Evolutionary conservation across 768 basidiomycete genomes (phyloP), one percentile per base, ranked within the genome.

Genomic region (Auricularia cornea): DNA sequence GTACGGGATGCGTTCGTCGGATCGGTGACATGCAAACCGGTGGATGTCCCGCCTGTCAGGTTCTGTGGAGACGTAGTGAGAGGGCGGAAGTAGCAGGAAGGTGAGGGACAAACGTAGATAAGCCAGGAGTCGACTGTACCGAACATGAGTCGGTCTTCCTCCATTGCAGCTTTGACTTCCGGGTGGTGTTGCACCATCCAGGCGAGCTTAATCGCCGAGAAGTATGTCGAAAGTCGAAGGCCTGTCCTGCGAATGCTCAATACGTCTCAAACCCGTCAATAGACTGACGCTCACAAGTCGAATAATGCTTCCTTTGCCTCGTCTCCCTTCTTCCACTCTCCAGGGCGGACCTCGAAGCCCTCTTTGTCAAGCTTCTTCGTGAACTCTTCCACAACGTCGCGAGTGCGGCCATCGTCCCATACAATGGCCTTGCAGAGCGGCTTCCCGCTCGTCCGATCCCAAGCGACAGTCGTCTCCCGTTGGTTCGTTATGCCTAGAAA

Each of bases 41-140:
- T 73, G 35, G 51, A 61, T 79, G 57, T 84, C 71, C 89, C 92
- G 61, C 94, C 94, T 12, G 92, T 86, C 33, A 94, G 81, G 72
- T 94, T 91, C 90, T 93, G 70, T 14, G 41, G 29, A 32, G 23
- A 31, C 28, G 38, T 33, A n/a, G 41, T 31, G 30, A 29, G 16
- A 60, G 38, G 52, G 20, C 1, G 11, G 44, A 26, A 20, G 23
- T 40, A 16, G 54, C 11, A 20, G 11, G 59, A 44, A 59, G 35
- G 12, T 26, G 23, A 35, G 20, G 70, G 4, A 68, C 79, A 61
- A 71, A 94, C 93, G 74, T 94, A 98, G 68, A 87, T 84, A 56
- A 99, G 83, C 96, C 96, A 99, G 32, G 92, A 94, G 75, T 99
- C 97, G 60, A 99, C 88, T 2, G 97, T 99, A 28, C 97, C 97